These are phyloP conservation scores for Vitis hybrid DNA, from an alignment of 177 flowering plant genomes.

Conservation along the genomic window DNA sequence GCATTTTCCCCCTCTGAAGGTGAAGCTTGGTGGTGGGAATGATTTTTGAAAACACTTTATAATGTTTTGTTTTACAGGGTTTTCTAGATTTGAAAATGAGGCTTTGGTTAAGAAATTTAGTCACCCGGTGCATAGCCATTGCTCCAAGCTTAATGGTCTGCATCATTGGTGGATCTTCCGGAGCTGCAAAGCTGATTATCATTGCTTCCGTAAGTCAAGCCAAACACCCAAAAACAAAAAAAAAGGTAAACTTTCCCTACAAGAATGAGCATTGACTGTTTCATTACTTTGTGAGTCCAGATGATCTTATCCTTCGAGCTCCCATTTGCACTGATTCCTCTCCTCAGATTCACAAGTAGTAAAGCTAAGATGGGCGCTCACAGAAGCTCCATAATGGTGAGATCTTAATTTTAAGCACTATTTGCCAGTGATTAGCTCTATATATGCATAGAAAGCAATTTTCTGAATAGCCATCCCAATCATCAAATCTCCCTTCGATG, in stretches of 20 bases:
- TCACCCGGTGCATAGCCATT: conserved; percentile 31
- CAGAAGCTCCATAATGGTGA: conserved; percentile 17
- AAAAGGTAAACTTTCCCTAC: not conserved
- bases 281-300: not conserved
- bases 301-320: conserved; percentile 26
- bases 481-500: not conserved
- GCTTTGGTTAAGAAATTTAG: conserved; percentile 25
- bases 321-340: conserved; percentile 26
- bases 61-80: conserved; percentile 17
- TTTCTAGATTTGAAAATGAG: conserved; percentile 26
- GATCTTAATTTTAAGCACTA: not conserved
- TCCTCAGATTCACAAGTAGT: conserved; percentile 25
- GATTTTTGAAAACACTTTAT: not conserved
- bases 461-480: not conserved
- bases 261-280: not conserved
- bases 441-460: not conserved
- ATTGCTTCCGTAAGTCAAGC: conserved; percentile 21
- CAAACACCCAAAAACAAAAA: not conserved
- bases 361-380: conserved; percentile 20
- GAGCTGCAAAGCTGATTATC: conserved; percentile 28
- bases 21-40: conserved; percentile 1
- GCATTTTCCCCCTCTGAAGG: conserved; percentile 23
- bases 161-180: conserved; percentile 29
- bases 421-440: not conserved
- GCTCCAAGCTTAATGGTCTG: conserved; percentile 27